A percentile compares a stretch with the other conserved stretches of the same genome.
Evolutionary conservation across 1,139 yeast species (phyloP).

Genomic region (Geotrichum macrosporum): DNA sequence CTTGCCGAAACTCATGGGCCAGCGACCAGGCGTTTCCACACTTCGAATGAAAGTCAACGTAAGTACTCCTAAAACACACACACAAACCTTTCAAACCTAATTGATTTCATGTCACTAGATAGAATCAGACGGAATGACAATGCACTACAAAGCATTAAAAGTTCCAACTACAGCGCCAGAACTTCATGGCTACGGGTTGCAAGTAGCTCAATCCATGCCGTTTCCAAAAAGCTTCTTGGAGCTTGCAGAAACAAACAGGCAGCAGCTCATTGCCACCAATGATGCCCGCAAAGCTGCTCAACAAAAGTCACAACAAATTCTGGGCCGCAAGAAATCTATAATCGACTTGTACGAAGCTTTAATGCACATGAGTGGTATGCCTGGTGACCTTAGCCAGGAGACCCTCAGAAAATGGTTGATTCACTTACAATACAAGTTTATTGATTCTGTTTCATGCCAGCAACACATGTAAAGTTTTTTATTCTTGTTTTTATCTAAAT

Average conservation of each 20-base stretch:
- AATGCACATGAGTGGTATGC: conserved; percentile 15
- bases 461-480: too few relatives aligned
- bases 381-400: conserved; percentile 3
- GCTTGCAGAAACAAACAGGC: conserved; percentile 3
- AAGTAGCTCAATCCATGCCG: conserved; percentile 13
- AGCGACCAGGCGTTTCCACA: conserved; percentile 18
- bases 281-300: not conserved
- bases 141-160: conserved; percentile 20
- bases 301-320: not conserved
- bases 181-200: conserved; percentile 16
- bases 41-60: conserved; percentile 19
- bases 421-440: conserved; percentile 9
- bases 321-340: conserved; percentile 15
- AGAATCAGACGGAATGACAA: conserved; percentile 7
- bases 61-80: too few relatives aligned
- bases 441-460: not conserved
- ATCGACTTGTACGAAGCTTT: conserved; percentile 18
- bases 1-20: conserved; percentile 17
- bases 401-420: conserved; percentile 8
- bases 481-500: too few relatives aligned
- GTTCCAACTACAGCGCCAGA: not conserved
- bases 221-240: conserved; percentile 15
- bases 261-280: not conserved
- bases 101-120: not conserved
- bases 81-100: not conserved